Base-by-base conservation (phyloP, 2,329 filamentous ascomycete genomes). In the Fusarium sulawesiense region DNA sequence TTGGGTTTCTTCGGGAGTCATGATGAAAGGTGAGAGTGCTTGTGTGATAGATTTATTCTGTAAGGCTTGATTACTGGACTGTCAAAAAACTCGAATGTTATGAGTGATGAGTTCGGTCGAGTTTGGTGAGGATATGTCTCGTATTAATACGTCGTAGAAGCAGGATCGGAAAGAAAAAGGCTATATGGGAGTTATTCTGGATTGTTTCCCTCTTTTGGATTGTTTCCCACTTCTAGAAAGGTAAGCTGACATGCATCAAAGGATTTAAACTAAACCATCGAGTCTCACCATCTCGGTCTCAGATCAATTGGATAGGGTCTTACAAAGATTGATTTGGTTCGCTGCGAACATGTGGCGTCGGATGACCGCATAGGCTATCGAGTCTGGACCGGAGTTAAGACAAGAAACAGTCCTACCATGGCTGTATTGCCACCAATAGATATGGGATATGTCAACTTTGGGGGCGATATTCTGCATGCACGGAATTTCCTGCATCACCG, bases 1-100 rank as follows among this genome's bases (percentile, higher is more conserved):
- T 18, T 58, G 29, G 4, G 56, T 58, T 23, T 58, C 56, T 58
- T 58, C 48, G 1, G 48, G 29, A 7, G 56, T 45, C 56, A 58
- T 58, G 21, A 21, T 21, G 21, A 21, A 21, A 21, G 21, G 21
- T 21, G 21, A 21, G 21, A 21, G 21, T 21, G 21, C 21, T 21
- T 21, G 21, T 21, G 21, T 21, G 21, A 21, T 21, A 21, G 21
- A 21, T 21, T 21, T 21, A 21, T 21, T 21, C 21, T 21, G 21
- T 21, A 21, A 21, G 21, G 21, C 21, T 21, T 21, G 21, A 21
- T 21, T 21, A 21, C 21, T 21, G 21, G 21, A 21, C 21, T 21
- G 21, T 21, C 21, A 21, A 21, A 21, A 21, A 21, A 21, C 21
- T 21, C 21, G 21, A 21, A 21, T 21, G 21, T 21, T 21, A 21